A percentile compares a stretch with the other conserved stretches of the same genome.
Conservation (phyloP, 2,329 filamentous ascomycete species). For the Lecanicillium sp. region DNA sequence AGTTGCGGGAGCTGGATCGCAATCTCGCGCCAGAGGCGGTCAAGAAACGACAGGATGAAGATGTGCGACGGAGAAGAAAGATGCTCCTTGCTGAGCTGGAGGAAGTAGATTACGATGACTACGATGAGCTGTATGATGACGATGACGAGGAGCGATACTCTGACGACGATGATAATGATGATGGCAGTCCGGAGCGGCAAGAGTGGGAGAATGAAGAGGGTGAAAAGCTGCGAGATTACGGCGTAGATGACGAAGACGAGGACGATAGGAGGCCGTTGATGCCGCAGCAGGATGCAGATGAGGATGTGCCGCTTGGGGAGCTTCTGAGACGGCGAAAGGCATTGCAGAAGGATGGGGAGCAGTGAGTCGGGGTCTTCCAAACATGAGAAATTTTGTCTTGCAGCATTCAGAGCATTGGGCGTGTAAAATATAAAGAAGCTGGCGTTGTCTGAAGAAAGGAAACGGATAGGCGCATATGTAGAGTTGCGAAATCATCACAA, state of each 20-base stretch:
- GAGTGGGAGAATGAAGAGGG: slow-evolving; percentile 70
- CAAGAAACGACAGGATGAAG: slow-evolving; percentile 37
- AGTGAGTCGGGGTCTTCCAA: slow-evolving; percentile 14
- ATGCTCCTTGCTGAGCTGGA: slow-evolving; percentile 41
- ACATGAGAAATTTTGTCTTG: no score
- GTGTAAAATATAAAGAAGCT: no score
- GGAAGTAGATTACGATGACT: slow-evolving; percentile 50
- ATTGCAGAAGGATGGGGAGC: slow-evolving; percentile 17
- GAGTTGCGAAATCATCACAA: no score
- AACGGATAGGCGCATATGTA: no score
- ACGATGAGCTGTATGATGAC: slow-evolving; percentile 41
- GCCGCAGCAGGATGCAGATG: slow-evolving; percentile 53
- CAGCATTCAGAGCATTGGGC: no score
- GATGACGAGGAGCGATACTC: slow-evolving; percentile 10
- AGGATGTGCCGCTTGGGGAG: slow-evolving; percentile 44
- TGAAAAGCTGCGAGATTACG: slow-evolving; percentile 65
- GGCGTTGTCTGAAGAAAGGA: no score
- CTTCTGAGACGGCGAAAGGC: slow-evolving; percentile 45
- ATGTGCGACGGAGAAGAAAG: slow-evolving; percentile 29
- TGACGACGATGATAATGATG: slow-evolving; percentile 27
- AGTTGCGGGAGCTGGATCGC: slow-evolving; percentile 24
- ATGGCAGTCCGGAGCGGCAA: slow-evolving; percentile 18
- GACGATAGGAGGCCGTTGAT: slow-evolving; percentile 49
- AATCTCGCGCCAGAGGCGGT: slow-evolving; percentile 42
- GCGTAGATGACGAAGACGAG: slow-evolving; percentile 65